phyloP scores from a whole-genome alignment of 345 rosid genomes.

The Brassica carinata region DNA sequence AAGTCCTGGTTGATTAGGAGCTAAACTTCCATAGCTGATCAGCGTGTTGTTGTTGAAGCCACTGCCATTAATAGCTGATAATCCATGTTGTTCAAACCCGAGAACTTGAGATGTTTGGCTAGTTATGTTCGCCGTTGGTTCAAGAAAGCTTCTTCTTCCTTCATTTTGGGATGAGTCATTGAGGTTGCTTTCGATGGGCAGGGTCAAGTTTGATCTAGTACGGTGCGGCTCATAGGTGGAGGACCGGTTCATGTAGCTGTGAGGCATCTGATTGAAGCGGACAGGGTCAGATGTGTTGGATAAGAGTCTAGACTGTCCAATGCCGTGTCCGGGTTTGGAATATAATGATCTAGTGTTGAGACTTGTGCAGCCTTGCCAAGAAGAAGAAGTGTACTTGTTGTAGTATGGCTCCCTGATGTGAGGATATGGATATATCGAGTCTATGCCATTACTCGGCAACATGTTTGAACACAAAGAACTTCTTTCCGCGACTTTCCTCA shows the following conservation, averaged over 20 bases:
- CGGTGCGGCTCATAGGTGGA: slow-evolving; percentile 23
- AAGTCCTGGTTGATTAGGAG: slow-evolving; percentile 14
- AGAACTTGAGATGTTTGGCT: slow-evolving; percentile 32
- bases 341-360: slow-evolving; percentile 24
- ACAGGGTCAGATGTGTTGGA: slow-evolving; percentile 17
- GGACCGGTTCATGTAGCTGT: slow-evolving; percentile 34
- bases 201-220: slow-evolving; percentile 27
- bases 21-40: slow-evolving; percentile 16
- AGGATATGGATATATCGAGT: slow-evolving; percentile 43
- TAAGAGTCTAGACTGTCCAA: slow-evolving; percentile 42
- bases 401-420: slow-evolving; percentile 20
- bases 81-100: slow-evolving; percentile 27
- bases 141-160: slow-evolving; percentile 10
- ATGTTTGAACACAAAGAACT: background rate
- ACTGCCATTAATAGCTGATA: slow-evolving; percentile 3
- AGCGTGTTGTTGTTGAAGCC: slow-evolving; percentile 4
- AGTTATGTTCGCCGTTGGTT: slow-evolving; percentile 17
- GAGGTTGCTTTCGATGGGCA: slow-evolving; percentile 26
- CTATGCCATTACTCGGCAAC: background rate
- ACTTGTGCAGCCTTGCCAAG: slow-evolving; percentile 9
- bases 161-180: slow-evolving; percentile 17
- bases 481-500: background rate
- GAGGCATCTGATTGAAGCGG: slow-evolving; percentile 19
- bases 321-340: slow-evolving; percentile 8
- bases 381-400: slow-evolving; percentile 12